A percentile compares a stretch with the other conserved stretches of the same genome.
Conservation (phyloP, 2,329 filamentous ascomycete genomes). For the Fusarium sp. region DNA sequence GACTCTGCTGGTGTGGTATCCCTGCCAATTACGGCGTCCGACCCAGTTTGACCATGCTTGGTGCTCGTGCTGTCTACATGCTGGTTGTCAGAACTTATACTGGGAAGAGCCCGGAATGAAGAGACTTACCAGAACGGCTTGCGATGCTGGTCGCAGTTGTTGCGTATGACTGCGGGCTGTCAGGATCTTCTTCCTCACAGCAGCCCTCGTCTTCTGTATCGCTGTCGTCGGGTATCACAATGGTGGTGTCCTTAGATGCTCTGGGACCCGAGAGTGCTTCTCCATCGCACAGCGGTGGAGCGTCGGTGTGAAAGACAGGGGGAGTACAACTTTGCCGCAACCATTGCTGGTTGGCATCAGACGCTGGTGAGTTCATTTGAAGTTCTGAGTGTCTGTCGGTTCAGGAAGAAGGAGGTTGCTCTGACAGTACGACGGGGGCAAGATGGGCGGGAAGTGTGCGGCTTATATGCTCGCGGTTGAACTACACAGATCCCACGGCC, state of each 20-base stretch:
- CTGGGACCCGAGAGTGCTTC: background rate
- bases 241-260: background rate
- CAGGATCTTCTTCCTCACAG: background rate
- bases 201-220: no score
- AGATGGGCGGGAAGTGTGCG: background rate
- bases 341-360: background rate
- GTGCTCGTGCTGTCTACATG: conserved; percentile 22
- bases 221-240: background rate
- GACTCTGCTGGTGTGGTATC: conserved; percentile 17
- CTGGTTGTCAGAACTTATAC: background rate
- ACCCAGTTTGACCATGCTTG: conserved; percentile 13
- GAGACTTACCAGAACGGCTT: conserved; percentile 6
- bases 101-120: conserved; percentile 4
- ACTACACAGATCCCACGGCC: background rate
- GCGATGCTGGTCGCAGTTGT: conserved; percentile 2
- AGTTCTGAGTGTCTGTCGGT: background rate
- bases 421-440: background rate
- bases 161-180: conserved; percentile 6
- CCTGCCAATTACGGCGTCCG: conserved; percentile 11
- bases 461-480: conserved; percentile 6
- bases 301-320: background rate
- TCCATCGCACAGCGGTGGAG: background rate
- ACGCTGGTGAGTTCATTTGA: background rate
- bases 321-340: background rate
- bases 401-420: background rate